Evolutionary conservation across 2,329 filamentous ascomycete species (phyloP), one percentile per base, ranked within the genome.

Genomic region (Aspergillus jensenii): DNA sequence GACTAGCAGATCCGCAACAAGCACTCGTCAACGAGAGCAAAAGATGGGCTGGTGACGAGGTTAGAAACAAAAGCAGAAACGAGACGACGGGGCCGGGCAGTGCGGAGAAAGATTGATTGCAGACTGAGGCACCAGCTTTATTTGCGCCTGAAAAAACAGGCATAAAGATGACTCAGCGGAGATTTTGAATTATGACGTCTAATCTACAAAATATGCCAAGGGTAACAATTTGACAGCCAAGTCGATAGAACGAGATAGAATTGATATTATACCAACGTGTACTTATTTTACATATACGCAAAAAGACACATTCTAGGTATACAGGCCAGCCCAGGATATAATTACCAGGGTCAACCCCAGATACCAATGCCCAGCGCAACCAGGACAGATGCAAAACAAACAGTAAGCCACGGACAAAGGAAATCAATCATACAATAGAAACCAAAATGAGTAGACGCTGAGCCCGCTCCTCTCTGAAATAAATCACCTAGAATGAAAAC

Each of bases 391-490:
- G 50, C 49, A 55, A 57, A 52, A 52, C 50, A 52, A 47, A 53
- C 27, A 49, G 45, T 55, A 55, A 62, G 56, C 50, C 55, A 43
- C 40, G 44, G 63, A 67, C 60, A 67, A 62, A 62, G 59, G 59
- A 61, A 59, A 55, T 39, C 64, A 66, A 61, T 67, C 67, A 66
- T 66, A 70, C 68, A 72, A 63, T 66, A n/a, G 56, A 62, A 64
- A 65, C 50, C 54, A 52, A 60, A 62, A 55, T 48, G 59, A 68
- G 62, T 62, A 62, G 63, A 69, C 67, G 65, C 67, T 57, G 55
- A 54, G 52, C 58, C 68, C 65, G 65, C 61, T 66, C 62, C 62
- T 62, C 64, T 52, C 48, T 51, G 58, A 63, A 65, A 66, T 59
- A 62, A 67, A 65, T 58, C 59, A 69, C 58, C 65, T 64, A 59